Conservation (phyloP, 768 basidiomycete genomes). For the Mycena pura region DNA sequence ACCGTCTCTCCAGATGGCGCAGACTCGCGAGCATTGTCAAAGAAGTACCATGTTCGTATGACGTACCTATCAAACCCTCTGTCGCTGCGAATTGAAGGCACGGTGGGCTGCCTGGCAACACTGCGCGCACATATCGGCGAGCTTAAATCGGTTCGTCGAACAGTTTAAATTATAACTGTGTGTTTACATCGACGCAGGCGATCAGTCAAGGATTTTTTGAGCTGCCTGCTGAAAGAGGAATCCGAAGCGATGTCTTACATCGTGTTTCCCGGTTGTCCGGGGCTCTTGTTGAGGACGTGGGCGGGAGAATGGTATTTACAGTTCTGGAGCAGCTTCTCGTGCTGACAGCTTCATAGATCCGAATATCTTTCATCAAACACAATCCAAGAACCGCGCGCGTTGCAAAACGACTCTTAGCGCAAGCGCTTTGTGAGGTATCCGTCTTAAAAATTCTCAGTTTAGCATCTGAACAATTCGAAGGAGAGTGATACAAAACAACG, state of each 20-base stretch:
- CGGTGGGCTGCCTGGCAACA: slow-evolving; percentile 56
- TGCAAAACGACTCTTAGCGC: slow-evolving; percentile 61
- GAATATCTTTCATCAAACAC: slow-evolving; percentile 55
- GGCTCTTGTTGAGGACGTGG: slow-evolving; percentile 64
- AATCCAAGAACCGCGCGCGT: slow-evolving; percentile 43
- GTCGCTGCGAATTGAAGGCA: slow-evolving; percentile 63
- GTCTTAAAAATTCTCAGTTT: background rate
- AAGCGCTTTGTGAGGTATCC: slow-evolving; percentile 60
- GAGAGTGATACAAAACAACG: slow-evolving; percentile 11
- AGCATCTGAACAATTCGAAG: slow-evolving; percentile 13
- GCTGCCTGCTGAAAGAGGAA: slow-evolving; percentile 51
- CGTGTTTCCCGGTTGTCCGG: slow-evolving; percentile 73
- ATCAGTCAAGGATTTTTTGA: slow-evolving; percentile 44
- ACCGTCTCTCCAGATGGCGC: slow-evolving; percentile 59
- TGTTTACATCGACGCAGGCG: slow-evolving; percentile 38
- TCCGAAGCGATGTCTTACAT: slow-evolving; percentile 58
- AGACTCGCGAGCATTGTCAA: slow-evolving; percentile 65
- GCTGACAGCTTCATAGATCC: slow-evolving; percentile 48
- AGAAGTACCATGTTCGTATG: slow-evolving; percentile 65
- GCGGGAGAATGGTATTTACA: slow-evolving; percentile 51
- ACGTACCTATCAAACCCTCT: slow-evolving; percentile 64
- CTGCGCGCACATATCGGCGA: slow-evolving; percentile 52
- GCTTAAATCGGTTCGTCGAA: slow-evolving; percentile 55
- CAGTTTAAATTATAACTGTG: background rate
- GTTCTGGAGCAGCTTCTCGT: background rate